A percentile compares a stretch with the other conserved stretches of the same genome.
Conservation (phyloP, 2,329 filamentous ascomycete species). For the Fusarium albidum region DNA sequence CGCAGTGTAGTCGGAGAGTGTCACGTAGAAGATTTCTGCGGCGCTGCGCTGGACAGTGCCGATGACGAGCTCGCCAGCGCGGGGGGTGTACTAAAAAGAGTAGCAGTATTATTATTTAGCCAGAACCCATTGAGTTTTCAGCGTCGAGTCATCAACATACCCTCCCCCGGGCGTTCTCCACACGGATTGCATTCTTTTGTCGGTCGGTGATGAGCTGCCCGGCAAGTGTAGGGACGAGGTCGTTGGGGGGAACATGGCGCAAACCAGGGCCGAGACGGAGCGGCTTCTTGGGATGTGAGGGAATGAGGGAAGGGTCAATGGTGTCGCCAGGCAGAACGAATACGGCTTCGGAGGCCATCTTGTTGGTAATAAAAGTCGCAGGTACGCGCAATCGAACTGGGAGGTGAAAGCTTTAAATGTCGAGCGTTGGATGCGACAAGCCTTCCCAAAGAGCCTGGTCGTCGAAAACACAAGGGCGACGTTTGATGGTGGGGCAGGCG, state of each 20-base stretch:
- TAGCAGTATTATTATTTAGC: background rate
- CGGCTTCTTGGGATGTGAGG: slow-evolving; percentile 72
- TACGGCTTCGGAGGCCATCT: slow-evolving; percentile 65
- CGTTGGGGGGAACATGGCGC: slow-evolving; percentile 79
- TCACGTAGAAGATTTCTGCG: slow-evolving; percentile 81
- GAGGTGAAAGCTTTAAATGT: background rate
- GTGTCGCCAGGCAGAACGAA: slow-evolving; percentile 85
- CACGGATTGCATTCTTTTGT: slow-evolving; percentile 79
- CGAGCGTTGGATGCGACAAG: slow-evolving; percentile 25
- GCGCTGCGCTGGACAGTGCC: slow-evolving; percentile 81
- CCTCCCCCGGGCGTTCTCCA: slow-evolving; percentile 75
- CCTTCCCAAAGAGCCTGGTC: slow-evolving; percentile 17
- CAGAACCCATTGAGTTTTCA: background rate
- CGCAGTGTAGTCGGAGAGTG: slow-evolving; percentile 71
- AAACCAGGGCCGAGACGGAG: slow-evolving; percentile 86
- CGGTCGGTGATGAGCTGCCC: slow-evolving; percentile 73
- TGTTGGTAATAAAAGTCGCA: slow-evolving; percentile 16
- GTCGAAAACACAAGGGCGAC: slow-evolving; percentile 21
- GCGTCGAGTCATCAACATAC: slow-evolving; percentile 58
- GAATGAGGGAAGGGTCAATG: slow-evolving; percentile 72
- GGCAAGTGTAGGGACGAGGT: slow-evolving; percentile 73
- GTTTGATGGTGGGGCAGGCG: slow-evolving; percentile 23
- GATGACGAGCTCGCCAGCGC: slow-evolving; percentile 85
- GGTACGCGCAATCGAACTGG: background rate
- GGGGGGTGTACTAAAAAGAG: slow-evolving; percentile 81